A percentile compares a stretch with the other conserved stretches of the same genome.
Evolutionary conservation across 768 basidiomycete genomes (phyloP).

Genomic region (Pilatotrama ljubarskyi): DNA sequence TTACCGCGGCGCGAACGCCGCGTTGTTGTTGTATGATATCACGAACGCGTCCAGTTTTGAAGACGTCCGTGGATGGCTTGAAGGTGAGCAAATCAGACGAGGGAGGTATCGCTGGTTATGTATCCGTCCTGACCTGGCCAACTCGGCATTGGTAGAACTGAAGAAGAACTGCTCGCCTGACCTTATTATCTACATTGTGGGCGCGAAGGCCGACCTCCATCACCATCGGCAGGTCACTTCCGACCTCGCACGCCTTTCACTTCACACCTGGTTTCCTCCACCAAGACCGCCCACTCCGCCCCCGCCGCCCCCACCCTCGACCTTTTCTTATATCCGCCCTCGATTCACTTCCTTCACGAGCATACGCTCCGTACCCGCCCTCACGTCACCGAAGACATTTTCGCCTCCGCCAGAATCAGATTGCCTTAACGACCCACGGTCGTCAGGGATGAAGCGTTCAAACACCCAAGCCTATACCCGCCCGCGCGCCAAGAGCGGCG

Average conservation of each 20-base stretch:
- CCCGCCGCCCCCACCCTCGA: slow-evolving; percentile 59
- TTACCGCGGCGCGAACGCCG: slow-evolving; percentile 94
- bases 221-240: slow-evolving; percentile 73
- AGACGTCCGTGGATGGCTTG: slow-evolving; percentile 89
- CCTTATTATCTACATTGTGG: slow-evolving; percentile 92
- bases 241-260: slow-evolving; percentile 78
- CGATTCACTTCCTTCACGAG: slow-evolving; percentile 75
- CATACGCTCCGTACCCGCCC: slow-evolving; percentile 60
- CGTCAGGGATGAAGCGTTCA: slow-evolving; percentile 42
- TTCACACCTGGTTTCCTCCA: slow-evolving; percentile 88
- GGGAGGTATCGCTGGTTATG: not conserved
- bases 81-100: slow-evolving; percentile 51
- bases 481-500: slow-evolving; percentile 44
- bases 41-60: slow-evolving; percentile 87
- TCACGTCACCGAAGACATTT: slow-evolving; percentile 45
- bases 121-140: slow-evolving; percentile 3
- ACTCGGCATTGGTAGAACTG: slow-evolving; percentile 53
- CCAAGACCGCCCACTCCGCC: slow-evolving; percentile 67
- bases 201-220: slow-evolving; percentile 84
- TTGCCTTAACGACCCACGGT: slow-evolving; percentile 49
- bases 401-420: slow-evolving; percentile 67
- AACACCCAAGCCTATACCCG: slow-evolving; percentile 39
- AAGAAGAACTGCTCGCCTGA: slow-evolving; percentile 89
- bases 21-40: slow-evolving; percentile 92
- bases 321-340: slow-evolving; percentile 75